These are phyloP conservation scores for Botrytis paeoniae DNA, from an alignment of 2,329 filamentous ascomycete species.

Conservation along the genomic window DNA sequence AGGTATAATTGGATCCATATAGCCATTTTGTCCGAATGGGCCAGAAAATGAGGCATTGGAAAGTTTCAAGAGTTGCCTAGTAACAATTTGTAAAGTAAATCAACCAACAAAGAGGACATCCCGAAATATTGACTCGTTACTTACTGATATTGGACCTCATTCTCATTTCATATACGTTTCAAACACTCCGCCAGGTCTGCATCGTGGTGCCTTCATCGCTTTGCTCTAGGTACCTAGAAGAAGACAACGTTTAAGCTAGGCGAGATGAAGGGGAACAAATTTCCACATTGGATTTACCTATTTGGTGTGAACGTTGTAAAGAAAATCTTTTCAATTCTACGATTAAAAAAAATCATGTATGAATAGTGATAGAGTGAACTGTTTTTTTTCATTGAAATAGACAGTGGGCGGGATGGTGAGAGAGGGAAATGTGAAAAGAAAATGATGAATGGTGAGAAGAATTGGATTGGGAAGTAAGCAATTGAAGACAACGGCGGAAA, in stretches of 20 bases:
- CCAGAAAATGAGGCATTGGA: not conserved
- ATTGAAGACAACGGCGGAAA: not conserved
- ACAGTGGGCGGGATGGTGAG: not conserved
- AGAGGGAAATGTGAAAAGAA: not conserved
- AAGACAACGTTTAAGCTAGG: not conserved
- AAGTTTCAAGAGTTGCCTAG: not conserved
- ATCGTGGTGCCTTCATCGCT: not conserved
- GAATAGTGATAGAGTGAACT: not conserved
- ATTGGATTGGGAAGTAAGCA: not conserved
- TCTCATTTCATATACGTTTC: not conserved
- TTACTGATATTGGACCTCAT: not conserved
- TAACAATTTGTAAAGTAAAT: not conserved
- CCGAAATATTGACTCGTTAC: not conserved
- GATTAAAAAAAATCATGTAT: not conserved
- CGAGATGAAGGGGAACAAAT: not conserved
- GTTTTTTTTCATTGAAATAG: not conserved
- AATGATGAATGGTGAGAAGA: not conserved
- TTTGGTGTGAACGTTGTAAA: not conserved
- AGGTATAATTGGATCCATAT: not conserved
- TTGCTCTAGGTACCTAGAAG: not conserved
- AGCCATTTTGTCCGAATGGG: not conserved
- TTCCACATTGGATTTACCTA: not conserved
- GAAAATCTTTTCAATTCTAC: not conserved
- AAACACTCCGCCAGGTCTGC: not conserved
- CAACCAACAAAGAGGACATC: not conserved